phyloP scores from a whole-genome alignment of 192 early-diverging fungal species.

The Cetraspora pellucida region DNA sequence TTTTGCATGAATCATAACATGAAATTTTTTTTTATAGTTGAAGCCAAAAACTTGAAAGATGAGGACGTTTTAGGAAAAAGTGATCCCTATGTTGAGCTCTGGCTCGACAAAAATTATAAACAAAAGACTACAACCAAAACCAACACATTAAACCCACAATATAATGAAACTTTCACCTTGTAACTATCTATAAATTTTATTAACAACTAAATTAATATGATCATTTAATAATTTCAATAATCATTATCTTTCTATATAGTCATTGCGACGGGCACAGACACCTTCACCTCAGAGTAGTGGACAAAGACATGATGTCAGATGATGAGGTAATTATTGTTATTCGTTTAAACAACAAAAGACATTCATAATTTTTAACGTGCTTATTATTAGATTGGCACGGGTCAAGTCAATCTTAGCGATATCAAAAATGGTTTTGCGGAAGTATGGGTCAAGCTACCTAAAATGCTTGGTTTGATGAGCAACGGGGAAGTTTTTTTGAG shows the following conservation, averaged over 20 bases:
- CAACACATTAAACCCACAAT: conserved; percentile 33
- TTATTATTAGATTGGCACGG: conserved; percentile 32
- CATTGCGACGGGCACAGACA: conserved; percentile 15
- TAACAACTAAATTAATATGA: background rate
- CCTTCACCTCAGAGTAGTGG: conserved; percentile 31
- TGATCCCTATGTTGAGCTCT: conserved; percentile 35
- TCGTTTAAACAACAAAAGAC: background rate
- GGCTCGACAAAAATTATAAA: conserved; percentile 38
- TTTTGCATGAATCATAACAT: no score
- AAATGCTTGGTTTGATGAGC: conserved; percentile 25
- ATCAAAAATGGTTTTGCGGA: conserved; percentile 23
- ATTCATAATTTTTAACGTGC: conserved; percentile 6
- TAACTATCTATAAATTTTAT: conserved; percentile 1
- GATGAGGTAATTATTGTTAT: conserved; percentile 18
- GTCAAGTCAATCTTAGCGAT: conserved; percentile 25
- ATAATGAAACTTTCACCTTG: conserved; percentile 43
- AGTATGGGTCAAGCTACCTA: conserved; percentile 34
- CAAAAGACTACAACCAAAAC: conserved; percentile 31
- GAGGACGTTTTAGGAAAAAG: conserved; percentile 40
- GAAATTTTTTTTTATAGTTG: conserved; percentile 34
- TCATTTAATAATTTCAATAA: background rate
- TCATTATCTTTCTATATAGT: background rate
- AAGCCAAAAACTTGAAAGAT: conserved; percentile 39
- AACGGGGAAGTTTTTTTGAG: conserved; percentile 34
- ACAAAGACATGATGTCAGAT: conserved; percentile 26